Evolutionary conservation across 192 early-diverging fungal genomes (phyloP).

Genomic region (Helicostylum pulchrum): DNA sequence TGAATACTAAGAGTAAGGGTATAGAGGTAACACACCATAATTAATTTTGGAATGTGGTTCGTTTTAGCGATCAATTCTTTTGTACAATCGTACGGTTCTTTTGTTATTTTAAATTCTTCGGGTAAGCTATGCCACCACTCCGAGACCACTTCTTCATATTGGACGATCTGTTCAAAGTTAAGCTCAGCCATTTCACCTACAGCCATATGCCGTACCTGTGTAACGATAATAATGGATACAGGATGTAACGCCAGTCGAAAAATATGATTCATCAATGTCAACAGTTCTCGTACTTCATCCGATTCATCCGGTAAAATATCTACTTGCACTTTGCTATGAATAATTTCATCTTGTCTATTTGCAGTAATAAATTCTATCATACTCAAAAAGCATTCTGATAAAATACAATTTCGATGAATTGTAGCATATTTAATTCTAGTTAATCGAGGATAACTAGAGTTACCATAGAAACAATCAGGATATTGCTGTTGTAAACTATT

Average conservation of each 20-base stretch:
- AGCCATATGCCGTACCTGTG: background rate
- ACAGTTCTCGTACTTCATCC: background rate
- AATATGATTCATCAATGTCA: background rate
- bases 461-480: background rate
- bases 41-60: background rate
- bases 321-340: background rate
- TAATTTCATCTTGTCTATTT: background rate
- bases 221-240: background rate
- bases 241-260: background rate
- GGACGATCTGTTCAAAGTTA: slow-evolving; percentile 9
- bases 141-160: background rate
- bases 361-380: background rate
- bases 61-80: background rate
- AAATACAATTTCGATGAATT: background rate
- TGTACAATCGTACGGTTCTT: slow-evolving; percentile 4
- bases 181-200: background rate
- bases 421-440: background rate
- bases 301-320: slow-evolving; percentile 5
- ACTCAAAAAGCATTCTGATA: background rate
- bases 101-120: slow-evolving; percentile 3
- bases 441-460: background rate
- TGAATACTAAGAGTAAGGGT: background rate
- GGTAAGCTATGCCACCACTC: slow-evolving; percentile 14
- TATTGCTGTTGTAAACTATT: background rate
- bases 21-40: slow-evolving; percentile 4